Evolutionary conservation across 2,329 filamentous ascomycete genomes (phyloP).

Genomic region (Neofusicoccum parvum): DNA sequence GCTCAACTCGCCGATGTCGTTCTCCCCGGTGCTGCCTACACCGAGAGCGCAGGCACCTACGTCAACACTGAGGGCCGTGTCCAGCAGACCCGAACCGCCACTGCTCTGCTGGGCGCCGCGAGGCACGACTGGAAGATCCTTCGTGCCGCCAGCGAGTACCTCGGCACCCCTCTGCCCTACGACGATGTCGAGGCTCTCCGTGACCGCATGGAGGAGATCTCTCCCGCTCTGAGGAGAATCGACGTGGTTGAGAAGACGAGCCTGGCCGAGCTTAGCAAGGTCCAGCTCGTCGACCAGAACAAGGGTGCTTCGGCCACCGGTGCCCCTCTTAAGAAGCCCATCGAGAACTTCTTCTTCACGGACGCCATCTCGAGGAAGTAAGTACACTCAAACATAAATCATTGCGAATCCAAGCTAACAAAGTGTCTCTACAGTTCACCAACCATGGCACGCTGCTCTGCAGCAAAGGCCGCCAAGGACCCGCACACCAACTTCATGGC

Average conservation of each 20-base stretch:
- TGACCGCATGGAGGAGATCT: conserved; percentile 94
- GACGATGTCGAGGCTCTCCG: conserved; percentile 88
- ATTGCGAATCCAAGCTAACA: conserved; percentile 24
- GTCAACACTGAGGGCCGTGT: conserved; percentile 97
- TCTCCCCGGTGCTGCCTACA: conserved; percentile 92
- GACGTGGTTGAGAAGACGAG: conserved; percentile 81
- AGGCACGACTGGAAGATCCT: conserved; percentile 99
- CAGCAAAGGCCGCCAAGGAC: conserved; percentile 72
- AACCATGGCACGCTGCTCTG: conserved; percentile 97
- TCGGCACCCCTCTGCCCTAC: conserved; percentile 84
- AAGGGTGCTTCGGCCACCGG: conserved; percentile 77
- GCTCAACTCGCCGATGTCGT: conserved; percentile 92
- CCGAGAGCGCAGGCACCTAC: conserved; percentile 94
- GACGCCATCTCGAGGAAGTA: conserved; percentile 95
- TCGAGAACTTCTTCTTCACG: conserved; percentile 98
- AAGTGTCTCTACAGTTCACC: conserved; percentile 68
- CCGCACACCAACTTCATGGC: conserved; percentile 55
- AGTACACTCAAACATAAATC: conserved; percentile 36
- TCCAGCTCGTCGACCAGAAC: conserved; percentile 95
- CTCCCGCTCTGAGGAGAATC: conserved; percentile 84
- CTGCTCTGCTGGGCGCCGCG: conserved; percentile 82
- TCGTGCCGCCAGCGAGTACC: conserved; percentile 87
- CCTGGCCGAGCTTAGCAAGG: conserved; percentile 76
- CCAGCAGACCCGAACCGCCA: conserved; percentile 89
- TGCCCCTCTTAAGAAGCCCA: conserved; percentile 77